These are phyloP conservation scores for Podila verticillata DNA, from an alignment of 192 early-diverging fungal species.

Conservation along the genomic window DNA sequence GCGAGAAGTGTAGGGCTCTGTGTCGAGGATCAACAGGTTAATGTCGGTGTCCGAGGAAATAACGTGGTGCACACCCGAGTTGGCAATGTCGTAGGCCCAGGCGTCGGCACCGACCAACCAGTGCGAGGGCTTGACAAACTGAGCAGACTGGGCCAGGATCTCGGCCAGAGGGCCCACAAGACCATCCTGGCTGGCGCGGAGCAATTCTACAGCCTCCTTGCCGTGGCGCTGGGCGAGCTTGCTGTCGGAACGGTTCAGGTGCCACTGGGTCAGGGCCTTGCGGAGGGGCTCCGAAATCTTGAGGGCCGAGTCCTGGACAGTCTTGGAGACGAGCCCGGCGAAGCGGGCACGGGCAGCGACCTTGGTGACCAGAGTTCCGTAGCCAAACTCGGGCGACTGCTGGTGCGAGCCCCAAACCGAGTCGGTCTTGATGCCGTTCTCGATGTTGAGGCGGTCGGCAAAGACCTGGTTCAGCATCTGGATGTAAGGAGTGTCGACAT, in stretches of 20 bases:
- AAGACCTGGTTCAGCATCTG: slow-evolving; percentile 86
- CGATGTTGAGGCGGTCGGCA: slow-evolving; percentile 75
- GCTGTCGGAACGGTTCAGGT: slow-evolving; percentile 64
- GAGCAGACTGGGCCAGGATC: slow-evolving; percentile 49
- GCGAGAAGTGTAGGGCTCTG: slow-evolving; percentile 75
- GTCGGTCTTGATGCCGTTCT: slow-evolving; percentile 77
- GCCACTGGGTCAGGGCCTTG: slow-evolving; percentile 73
- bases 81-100: slow-evolving; percentile 89
- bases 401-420: slow-evolving; percentile 76
- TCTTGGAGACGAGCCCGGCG: slow-evolving; percentile 64
- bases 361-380: slow-evolving; percentile 77
- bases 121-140: slow-evolving; percentile 72
- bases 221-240: slow-evolving; percentile 63
- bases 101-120: slow-evolving; percentile 93
- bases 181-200: slow-evolving; percentile 30
- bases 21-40: slow-evolving; percentile 93
- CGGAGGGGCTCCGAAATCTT: slow-evolving; percentile 63
- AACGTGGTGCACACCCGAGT: slow-evolving; percentile 91
- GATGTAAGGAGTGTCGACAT: slow-evolving; percentile 81
- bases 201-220: slow-evolving; percentile 52
- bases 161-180: slow-evolving; percentile 39
- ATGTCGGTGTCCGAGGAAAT: slow-evolving; percentile 85
- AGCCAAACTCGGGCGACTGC: slow-evolving; percentile 89
- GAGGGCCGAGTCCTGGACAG: slow-evolving; percentile 62
- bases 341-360: slow-evolving; percentile 76